Conservation (phyloP, 148 eudicot genomes). For the Camellia granthamiana region DNA sequence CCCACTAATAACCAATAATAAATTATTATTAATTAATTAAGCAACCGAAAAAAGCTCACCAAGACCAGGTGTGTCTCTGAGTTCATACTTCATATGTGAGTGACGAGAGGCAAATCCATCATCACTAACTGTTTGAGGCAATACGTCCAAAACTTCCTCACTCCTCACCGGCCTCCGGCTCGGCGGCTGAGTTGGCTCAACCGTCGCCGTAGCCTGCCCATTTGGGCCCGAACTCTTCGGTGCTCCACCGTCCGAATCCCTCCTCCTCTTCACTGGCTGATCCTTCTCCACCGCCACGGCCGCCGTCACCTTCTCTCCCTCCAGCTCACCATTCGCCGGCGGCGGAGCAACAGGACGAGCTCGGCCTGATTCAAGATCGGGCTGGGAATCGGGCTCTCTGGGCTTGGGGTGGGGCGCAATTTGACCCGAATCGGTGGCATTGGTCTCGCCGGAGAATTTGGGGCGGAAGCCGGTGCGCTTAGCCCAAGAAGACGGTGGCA, state of each 20-base stretch:
- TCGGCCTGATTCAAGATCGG: conserved; percentile 69
- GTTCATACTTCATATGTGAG: conserved; percentile 90
- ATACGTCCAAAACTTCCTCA: conserved; percentile 44
- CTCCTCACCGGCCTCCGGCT: conserved; percentile 37
- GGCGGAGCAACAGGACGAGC: conserved; percentile 25
- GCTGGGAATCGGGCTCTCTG: conserved; percentile 26
- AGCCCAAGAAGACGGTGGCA: conserved; percentile 87
- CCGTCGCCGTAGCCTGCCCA: conserved; percentile 24
- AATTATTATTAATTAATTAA: neutral
- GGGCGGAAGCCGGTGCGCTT: conserved; percentile 82
- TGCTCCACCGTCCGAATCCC: conserved; percentile 33
- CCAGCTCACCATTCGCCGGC: conserved; percentile 27
- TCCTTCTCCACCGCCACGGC: conserved; percentile 26
- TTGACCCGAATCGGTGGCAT: conserved; percentile 56
- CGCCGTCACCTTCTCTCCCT: conserved; percentile 15
- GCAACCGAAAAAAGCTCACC: conserved; percentile 45
- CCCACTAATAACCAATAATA: neutral
- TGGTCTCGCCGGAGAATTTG: conserved; percentile 85
- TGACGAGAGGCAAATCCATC: conserved; percentile 67
- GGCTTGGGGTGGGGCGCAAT: conserved; percentile 34
- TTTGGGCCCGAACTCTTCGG: conserved; percentile 27
- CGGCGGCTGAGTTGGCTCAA: conserved; percentile 13
- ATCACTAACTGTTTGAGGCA: conserved; percentile 55
- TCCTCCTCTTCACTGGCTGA: conserved; percentile 50
- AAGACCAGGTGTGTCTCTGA: conserved; percentile 87